These are phyloP conservation scores for Fusarium circinatum DNA, from an alignment of 2,329 filamentous ascomycete species.

Conservation along the genomic window DNA sequence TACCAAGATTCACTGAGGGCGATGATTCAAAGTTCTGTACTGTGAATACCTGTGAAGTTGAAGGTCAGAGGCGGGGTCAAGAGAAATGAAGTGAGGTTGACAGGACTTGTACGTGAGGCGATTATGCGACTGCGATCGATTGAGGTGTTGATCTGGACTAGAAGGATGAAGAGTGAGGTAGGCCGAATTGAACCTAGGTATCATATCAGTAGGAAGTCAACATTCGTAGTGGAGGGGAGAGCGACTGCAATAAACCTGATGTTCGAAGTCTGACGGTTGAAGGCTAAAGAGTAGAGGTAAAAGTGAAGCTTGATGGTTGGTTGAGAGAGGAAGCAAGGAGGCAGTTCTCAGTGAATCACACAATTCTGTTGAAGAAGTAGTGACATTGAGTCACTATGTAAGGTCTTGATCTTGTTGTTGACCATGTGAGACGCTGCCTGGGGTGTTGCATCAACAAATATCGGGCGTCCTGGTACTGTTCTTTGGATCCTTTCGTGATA, in stretches of 20 bases:
- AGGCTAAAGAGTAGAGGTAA: neutral
- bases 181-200: neutral
- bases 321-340: too few species aligned
- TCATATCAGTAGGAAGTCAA: neutral
- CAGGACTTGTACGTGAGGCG: neutral
- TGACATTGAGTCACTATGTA: neutral
- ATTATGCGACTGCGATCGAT: neutral
- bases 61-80: accelerated
- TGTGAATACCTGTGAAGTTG: neutral
- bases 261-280: neutral
- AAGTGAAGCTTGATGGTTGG: too few species aligned
- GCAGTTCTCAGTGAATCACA: neutral
- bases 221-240: neutral
- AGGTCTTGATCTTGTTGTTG: neutral
- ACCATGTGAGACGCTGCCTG: neutral
- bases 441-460: neutral
- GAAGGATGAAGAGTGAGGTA: neutral
- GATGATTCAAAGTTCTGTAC: neutral
- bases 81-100: neutral
- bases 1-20: neutral
- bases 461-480: neutral
- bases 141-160: too few species aligned
- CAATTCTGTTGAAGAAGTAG: accelerated
- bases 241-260: neutral
- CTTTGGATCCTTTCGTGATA: neutral